These are phyloP conservation scores for Ceratocystis destructans DNA, from an alignment of 2,329 filamentous ascomycete species.

Conservation along the genomic window DNA sequence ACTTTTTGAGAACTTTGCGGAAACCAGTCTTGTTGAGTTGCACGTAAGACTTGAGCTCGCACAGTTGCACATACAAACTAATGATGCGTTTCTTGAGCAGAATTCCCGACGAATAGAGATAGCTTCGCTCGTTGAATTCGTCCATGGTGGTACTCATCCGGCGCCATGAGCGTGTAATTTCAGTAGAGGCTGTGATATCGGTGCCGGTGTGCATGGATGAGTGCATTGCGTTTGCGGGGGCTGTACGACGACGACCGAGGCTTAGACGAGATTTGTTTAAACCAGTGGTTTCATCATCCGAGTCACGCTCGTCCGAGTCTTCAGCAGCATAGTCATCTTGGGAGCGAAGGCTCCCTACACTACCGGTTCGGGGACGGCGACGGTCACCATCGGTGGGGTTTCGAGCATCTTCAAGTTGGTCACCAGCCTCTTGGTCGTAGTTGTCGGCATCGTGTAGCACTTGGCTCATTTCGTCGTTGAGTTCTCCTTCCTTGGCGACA, in stretches of 20 bases:
- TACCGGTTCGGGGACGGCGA: conserved; percentile 24
- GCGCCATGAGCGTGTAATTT: conserved; percentile 40
- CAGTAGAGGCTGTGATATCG: conserved; percentile 49
- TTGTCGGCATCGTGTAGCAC: conserved; percentile 60
- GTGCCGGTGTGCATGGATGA: conserved; percentile 30
- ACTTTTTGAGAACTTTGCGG: conserved; percentile 93
- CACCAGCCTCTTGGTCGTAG: conserved; percentile 47
- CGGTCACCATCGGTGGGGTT: conserved; percentile 21
- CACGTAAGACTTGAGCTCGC: conserved; percentile 88
- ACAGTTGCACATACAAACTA: conserved; percentile 77
- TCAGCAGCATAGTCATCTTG: conserved; percentile 42
- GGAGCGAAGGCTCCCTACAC: conserved; percentile 33
- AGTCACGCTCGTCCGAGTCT: conserved; percentile 49
- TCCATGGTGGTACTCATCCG: conserved; percentile 58
- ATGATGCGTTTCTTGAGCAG: conserved; percentile 87
- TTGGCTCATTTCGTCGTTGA: conserved; percentile 65
- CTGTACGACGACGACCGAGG: conserved; percentile 22
- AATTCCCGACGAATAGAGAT: conserved; percentile 54
- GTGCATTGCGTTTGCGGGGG: conserved; percentile 14
- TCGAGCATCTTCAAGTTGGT: conserved; percentile 28
- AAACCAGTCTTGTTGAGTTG: conserved; percentile 97
- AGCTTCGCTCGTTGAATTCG: conserved; percentile 63
- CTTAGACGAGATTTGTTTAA: conserved; percentile 35
- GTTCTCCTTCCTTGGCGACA: conserved; percentile 73
- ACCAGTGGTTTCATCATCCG: conserved; percentile 46